Evolutionary conservation across 2,329 filamentous ascomycete genomes (phyloP), one percentile per base, ranked within the genome.

Genomic region (Thermoascus crustaceus): DNA sequence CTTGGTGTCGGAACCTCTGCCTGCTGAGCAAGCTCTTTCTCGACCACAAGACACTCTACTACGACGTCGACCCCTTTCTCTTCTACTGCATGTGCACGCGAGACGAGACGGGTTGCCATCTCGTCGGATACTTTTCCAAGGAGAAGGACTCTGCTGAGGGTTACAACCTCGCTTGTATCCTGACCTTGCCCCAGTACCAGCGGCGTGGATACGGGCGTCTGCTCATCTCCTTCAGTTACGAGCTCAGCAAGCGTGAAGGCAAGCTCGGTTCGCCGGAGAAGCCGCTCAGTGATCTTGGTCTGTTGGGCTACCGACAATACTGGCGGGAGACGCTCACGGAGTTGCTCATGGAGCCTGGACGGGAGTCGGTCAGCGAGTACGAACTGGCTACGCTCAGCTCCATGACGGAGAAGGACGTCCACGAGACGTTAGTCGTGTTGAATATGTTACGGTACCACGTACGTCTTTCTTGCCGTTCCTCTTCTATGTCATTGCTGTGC

Each of bases 111-210:
- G 89, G 89, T 11, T 95, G 91, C 55, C 91, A 95, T 57, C 91
- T 98, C 48, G 89, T 96, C 17, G 91, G 91, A n/a, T 98, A 98
- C 57, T 98, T 98, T 53, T 94, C 85, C 37, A 98, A 98, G 58
- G 91, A 98, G 61, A 98, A 98, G 50, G 91, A 98, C 61, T 89
- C 83, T 24, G 87, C 87, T 0, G 93, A 98, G 52, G 86, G 85
- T 19, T 98, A 96, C 73, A 98, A 98, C 55, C 82, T 98, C 20
- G 93, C 91, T 4, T 98, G 93, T 74, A 98, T 98, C 57, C 70
- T 98, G 40, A 98, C 91, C 0, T 71, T 98, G 3, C 91, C 91
- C 0, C 93, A 98, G 57, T 96, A 93, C 50, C 91, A 98, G 61
- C 78, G 91, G 16, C 91, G 93, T 55, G 91, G 91, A 0, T 95